Base-by-base conservation (phyloP, 345 rosid species). In the Lagerstroemia speciosa region DNA sequence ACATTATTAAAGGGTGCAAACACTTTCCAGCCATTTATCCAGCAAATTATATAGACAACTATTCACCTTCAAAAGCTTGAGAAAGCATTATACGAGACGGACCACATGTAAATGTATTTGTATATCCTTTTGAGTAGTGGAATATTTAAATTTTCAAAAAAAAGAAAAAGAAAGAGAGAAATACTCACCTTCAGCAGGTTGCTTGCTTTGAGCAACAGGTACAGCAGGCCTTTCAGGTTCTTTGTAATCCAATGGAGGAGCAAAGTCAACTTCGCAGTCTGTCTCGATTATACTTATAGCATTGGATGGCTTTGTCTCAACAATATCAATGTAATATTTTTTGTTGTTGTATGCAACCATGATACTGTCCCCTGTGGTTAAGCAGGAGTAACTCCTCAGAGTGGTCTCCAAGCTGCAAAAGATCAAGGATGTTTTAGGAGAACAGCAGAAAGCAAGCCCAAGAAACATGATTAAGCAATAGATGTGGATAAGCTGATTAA, bases 211-310 rank as follows among this genome's bases (percentile, higher is more conserved):
- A 68, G 82, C 65, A 80, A 75, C 78, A 58, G 81, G 71, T 62
- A 80, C 65, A 50, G 71, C 71, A 14, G 91, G 89, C 77, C 77
- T 93, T 79, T 84, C 97, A 68, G 99, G 99, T 73, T 94, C 99
- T 74, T 87, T 89, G 87, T 89, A 94, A 80, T 94, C 99, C 69
- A 94, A 79, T 22, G 99, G 99, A 82, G 98, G 93, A 52, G 99
- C 99, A 71, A 92, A 94, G 78, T 94, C 99, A 72, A 94, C 99
- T 80, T 94, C 99, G 74, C 99, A 94, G 77, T 94, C 99, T n/a
- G 99, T 94, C 89, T 94, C 99, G 69, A 94, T 94, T 79, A 94
- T 91, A 78, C 82, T 94, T 71, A 89, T 94, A 71, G 96, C 99
- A 79, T 87, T 78, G 20, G 99, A 85, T 76, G 99, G 99, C 80